These are phyloP conservation scores for Hypomyces rosellus DNA, from an alignment of 2,329 filamentous ascomycete genomes.

Conservation along the genomic window DNA sequence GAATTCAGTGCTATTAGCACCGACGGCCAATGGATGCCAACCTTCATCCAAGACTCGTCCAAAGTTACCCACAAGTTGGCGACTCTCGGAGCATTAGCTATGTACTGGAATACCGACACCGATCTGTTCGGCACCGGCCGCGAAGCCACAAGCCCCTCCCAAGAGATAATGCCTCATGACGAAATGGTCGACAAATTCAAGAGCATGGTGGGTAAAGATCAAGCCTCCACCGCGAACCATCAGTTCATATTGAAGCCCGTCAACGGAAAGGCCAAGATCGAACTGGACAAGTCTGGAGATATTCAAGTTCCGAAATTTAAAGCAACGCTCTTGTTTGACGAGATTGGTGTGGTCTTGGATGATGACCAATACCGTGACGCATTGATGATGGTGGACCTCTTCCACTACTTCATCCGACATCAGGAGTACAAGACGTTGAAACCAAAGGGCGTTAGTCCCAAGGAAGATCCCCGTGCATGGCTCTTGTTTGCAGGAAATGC, in stretches of 20 bases:
- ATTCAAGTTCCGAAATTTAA: conserved; percentile 78
- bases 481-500: conserved; percentile 84
- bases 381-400: conserved; percentile 95
- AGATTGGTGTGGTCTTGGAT: conserved; percentile 95
- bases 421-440: conserved; percentile 94
- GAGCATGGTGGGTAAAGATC: conserved; percentile 68
- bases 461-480: conserved; percentile 90
- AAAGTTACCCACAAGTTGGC: conserved; percentile 88
- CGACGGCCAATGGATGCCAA: conserved; percentile 88
- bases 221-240: conserved; percentile 54
- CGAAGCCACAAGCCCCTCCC: conserved; percentile 44
- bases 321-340: conserved; percentile 86
- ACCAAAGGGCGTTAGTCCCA: conserved; percentile 72
- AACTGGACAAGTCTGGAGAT: conserved; percentile 88
- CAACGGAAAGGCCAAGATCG: conserved; percentile 87
- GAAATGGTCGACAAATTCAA: conserved; percentile 74
- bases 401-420: conserved; percentile 96
- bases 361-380: conserved; percentile 96
- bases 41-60: conserved; percentile 85
- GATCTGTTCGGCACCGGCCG: conserved; percentile 75
- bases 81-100: conserved; percentile 77
- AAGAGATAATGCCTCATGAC: conserved; percentile 61
- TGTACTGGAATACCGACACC: conserved; percentile 98
- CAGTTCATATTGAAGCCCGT: conserved; percentile 97
- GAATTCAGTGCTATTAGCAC: conserved; percentile 98